Conservation (phyloP, 441 rosid species). For the Corymbia calophylla region DNA sequence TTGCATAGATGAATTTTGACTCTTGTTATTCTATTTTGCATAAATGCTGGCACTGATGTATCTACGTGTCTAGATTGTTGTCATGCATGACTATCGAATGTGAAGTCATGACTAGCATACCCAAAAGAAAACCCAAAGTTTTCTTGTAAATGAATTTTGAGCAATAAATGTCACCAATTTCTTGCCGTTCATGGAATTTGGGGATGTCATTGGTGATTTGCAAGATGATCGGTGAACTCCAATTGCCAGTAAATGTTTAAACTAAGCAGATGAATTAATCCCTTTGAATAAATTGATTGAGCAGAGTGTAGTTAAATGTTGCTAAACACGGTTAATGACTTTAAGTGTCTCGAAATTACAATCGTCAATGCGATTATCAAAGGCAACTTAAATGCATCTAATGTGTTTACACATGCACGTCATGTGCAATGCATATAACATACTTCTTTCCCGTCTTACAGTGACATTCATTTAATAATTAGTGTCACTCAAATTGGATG, state of each 20-base stretch:
- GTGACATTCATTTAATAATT: not conserved
- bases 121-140: not conserved
- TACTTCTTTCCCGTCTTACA: not conserved
- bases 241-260: not conserved
- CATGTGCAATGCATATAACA: not conserved
- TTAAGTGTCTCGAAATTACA: not conserved
- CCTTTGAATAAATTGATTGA: not conserved
- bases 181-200: not conserved
- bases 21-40: not conserved
- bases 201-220: not conserved
- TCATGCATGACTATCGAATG: not conserved
- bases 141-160: not conserved
- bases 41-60: not conserved
- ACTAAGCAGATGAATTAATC: not conserved
- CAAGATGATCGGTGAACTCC: not conserved
- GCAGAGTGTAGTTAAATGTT: not conserved
- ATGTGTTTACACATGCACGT: not conserved
- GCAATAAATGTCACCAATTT: not conserved
- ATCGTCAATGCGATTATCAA: not conserved
- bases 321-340: not conserved
- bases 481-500: not conserved
- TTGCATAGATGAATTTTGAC: not conserved
- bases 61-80: not conserved
- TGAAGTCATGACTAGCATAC: not conserved
- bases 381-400: not conserved